Evolutionary conservation across 129 eudicot genomes (phyloP), one percentile per base, ranked within the genome.

Genomic region (Glebionis coronaria): DNA sequence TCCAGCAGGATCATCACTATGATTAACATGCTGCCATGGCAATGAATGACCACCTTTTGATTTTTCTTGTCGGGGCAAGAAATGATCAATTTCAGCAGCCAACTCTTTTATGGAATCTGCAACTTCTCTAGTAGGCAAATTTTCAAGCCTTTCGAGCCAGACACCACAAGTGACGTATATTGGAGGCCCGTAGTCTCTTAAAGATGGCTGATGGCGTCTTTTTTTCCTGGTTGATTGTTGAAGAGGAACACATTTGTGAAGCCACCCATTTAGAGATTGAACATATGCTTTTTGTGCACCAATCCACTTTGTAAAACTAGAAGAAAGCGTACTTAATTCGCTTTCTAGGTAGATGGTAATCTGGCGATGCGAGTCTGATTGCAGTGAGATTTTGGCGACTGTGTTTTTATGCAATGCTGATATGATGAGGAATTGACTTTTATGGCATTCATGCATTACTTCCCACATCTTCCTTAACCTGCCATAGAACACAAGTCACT

Each of bases 401-500:
- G 75, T 67, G 46, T 81, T 84, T 67, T 69, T 65, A 28, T 73
- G 76, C 50, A 83, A 62, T 59, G 81, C 47, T 19, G 99, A 73
- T 58, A 89, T 81, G 74, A 89, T 76, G 62, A 79, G 85, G 28
- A 82, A 63, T 69, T 93, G 99, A 61, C 61, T 82, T 78, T 79
- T 83, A 76, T 93, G 99, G 77, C 90, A 86, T 25, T 86, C 95
- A 51, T 69, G 69, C 99, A 93, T 93, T 73, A 67, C 82, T 65
- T 89, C 95, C 99, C 99, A 93, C 99, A 93, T 93, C 81, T 73
- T 82, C 81, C 85, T 83, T 61, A 93, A 79, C 77, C 99, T 93
- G 86, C 31, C 66, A 67, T 12, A 19, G 42, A 44, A 66, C 18
- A 53, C 25, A 35, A 15, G 20, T 9, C 11, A 63, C 53, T 12